Evolutionary conservation across 164 flowering plant species (phyloP), one percentile per base, ranked within the genome.

Genomic region (Akebia trifoliata): DNA sequence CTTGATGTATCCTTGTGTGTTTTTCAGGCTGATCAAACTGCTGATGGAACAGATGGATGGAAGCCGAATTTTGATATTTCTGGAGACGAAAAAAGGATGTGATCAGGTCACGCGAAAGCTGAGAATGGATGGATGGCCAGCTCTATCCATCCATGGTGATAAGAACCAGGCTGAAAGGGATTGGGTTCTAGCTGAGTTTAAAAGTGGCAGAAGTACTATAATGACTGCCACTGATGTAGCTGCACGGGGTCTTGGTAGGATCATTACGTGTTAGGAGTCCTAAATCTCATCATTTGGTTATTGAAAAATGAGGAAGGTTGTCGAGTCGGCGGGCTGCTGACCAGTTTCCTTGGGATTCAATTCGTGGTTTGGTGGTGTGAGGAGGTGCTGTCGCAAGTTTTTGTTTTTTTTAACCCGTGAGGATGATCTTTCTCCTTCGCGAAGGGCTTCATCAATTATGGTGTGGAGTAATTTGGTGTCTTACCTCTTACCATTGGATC

Each of bases 181-280:
- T 65, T 85, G 96, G 91, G 99, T 94, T 50, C 70, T 94, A 35
- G 76, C 95, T 37, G 99, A 90, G 65, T 94, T 94, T 72, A 90
- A 82, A 73, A 90, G 83, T 88, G 96, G 99, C 68, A 86, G 93
- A 69, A 94, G 79, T 76, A 93, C 90, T 65, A 83, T 94, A 69
- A 87, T 94, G 99, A 86, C 81, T 68, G 99, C 99, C 73, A 94
- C 97, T 72, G 99, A 94, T 83, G 99, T 94, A 60, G 99, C 99
- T 77, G 99, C 99, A 31, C 88, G 99, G 73, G 99, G 99, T 75
- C 99, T 94, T 82, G 97, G 99, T 94, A 94, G 95, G 97, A 78
- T 79, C 60, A 80, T 40, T 78, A 78, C 69, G 79, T 79, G 60
- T 69, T 79, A 72, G 78, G 84, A 66, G 54, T 57, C 52, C 69